These are phyloP conservation scores for Hibiscus mutabilis DNA, from an alignment of 345 rosid genomes.

Conservation along the genomic window DNA sequence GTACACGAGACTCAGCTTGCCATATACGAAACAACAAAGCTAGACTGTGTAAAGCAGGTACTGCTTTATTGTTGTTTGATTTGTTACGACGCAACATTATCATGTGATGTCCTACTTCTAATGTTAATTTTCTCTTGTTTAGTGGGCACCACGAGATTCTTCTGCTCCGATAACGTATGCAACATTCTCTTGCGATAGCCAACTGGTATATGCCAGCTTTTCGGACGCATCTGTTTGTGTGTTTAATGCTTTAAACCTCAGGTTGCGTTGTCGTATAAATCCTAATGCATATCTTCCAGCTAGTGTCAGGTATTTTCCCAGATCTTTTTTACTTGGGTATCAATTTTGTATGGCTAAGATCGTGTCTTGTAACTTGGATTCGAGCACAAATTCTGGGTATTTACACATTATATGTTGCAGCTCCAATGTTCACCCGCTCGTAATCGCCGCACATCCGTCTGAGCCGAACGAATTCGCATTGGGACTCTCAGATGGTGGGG, in stretches of 20 bases:
- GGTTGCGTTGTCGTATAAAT: constrained; percentile 71
- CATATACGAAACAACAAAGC: constrained; percentile 76
- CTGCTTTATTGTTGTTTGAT: background rate
- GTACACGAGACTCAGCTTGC: constrained; percentile 95
- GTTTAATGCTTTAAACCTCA: constrained; percentile 69
- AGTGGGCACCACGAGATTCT: constrained; percentile 82
- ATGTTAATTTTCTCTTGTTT: constrained; percentile 1
- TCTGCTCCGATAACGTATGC: constrained; percentile 83
- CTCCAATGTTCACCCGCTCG: constrained; percentile 79
- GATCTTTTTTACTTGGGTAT: background rate
- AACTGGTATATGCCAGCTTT: constrained; percentile 83
- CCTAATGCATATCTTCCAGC: constrained; percentile 75
- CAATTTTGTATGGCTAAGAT: background rate
- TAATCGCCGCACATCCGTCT: constrained; percentile 92
- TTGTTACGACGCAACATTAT: background rate
- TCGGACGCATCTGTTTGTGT: constrained; percentile 80
- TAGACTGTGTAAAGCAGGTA: constrained; percentile 90
- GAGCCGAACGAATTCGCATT: constrained; percentile 89
- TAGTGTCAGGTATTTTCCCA: constrained; percentile 52
- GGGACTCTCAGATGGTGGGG: constrained; percentile 95
- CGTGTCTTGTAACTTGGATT: background rate
- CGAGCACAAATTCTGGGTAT: background rate
- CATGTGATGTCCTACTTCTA: background rate
- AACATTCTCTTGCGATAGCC: constrained; percentile 93
- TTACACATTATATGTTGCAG: constrained; percentile 27